Evolutionary conservation across 345 rosid species (phyloP), one percentile per base, ranked within the genome.

Genomic region (Sonneratia caseolaris): DNA sequence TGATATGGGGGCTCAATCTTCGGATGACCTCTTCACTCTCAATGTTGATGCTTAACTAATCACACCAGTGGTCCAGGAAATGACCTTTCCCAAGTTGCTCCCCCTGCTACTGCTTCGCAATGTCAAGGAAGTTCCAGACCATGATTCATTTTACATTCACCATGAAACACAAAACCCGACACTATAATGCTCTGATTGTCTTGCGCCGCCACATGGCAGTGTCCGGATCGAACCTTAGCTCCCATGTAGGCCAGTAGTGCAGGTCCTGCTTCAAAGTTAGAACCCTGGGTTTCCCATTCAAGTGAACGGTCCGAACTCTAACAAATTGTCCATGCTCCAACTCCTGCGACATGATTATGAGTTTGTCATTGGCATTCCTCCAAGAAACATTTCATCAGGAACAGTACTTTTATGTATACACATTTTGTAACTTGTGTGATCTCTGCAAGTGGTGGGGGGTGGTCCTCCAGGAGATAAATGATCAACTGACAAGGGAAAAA

Each of bases 181-280:
- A 10, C 22, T 84, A 76, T 37, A 89, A 79, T 42, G 90, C 80
- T 76, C 84, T 89, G 82, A 94, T 85, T 9, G 76, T 78, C 37
- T 78, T 38, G 72, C 96, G 85, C 24, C 81, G 84, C 99, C 99
- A 95, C 68, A 84, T 78, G 71, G 92, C 89, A 35, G 83, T 79
- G 68, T 79, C 84, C 7, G 97, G 91, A 70, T 95, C 91, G 70
- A 92, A 95, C 73, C 87, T 85, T 76, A 90, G 79, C 81, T 89
- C 93, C 97, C 97, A 92, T 16, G 96, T 89, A 22, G 97, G 96
- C 99, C 97, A 95, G 72, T 95, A 92, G 78, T 92, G 97, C 65
- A 95, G 82, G 84, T 92, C 99, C 76, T 95, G 97, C 85, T 95
- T 95, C 75, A 95, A 74, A 13, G 97, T 89, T 68, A 90, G 69